phyloP scores from a whole-genome alignment of 2,329 filamentous ascomycete species.

The Colletotrichum cereale region DNA sequence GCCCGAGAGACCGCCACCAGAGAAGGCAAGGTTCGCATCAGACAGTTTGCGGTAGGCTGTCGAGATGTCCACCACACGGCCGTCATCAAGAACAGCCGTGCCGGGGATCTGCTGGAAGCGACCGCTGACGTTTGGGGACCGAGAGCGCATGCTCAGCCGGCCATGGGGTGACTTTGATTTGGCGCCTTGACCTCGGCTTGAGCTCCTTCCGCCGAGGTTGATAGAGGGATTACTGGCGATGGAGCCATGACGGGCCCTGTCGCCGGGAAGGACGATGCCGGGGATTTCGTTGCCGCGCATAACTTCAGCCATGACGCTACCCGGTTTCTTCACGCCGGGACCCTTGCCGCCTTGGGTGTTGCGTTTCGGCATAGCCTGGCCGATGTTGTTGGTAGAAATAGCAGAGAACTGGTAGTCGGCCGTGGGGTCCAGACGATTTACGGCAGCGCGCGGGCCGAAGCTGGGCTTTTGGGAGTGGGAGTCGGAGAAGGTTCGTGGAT shows the following conservation, averaged over 20 bases:
- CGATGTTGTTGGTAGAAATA: conserved; percentile 66
- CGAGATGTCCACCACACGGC: conserved; percentile 74
- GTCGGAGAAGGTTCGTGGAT: conserved; percentile 69
- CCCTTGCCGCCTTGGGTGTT: conserved; percentile 60
- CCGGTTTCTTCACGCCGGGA: conserved; percentile 47
- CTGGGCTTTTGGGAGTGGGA: conserved; percentile 60
- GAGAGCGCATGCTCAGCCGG: conserved; percentile 51
- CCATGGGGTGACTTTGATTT: conserved; percentile 68
- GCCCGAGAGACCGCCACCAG: conserved; percentile 72
- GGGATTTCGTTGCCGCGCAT: conserved; percentile 65
- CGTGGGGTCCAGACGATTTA: conserved; percentile 48
- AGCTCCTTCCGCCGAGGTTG: conserved; percentile 41
- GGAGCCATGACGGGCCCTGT: conserved; percentile 57
- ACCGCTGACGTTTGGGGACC: conserved; percentile 38
- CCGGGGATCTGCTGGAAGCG: conserved; percentile 41
- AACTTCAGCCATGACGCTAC: conserved; percentile 63
- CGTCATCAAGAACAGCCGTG: conserved; percentile 68
- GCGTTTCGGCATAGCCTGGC: conserved; percentile 63
- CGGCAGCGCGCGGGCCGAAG: conserved; percentile 53
- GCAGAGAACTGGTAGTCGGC: conserved; percentile 72
- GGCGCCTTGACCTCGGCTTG: conserved; percentile 50
- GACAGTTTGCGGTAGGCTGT: conserved; percentile 79
- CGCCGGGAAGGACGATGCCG: conserved; percentile 62
- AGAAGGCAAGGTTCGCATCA: conserved; percentile 75
- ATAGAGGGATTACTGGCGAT: conserved; percentile 46